phyloP scores from a whole-genome alignment of 805 yeast species.

The Debaryomyces prosopidis region DNA sequence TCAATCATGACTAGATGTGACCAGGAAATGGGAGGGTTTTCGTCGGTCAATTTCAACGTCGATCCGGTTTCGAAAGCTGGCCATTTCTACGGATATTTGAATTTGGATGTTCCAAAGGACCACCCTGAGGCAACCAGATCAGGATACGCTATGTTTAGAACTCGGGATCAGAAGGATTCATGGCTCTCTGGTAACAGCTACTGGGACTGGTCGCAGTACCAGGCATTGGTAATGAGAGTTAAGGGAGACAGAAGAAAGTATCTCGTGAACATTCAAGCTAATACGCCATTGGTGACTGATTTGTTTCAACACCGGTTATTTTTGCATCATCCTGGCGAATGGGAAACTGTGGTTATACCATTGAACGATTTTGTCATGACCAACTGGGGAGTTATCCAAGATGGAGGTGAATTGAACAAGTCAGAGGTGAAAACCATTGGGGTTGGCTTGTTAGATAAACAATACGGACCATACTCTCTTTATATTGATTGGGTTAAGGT shows the following conservation, averaged over 20 bases:
- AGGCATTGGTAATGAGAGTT: slow-evolving; percentile 67
- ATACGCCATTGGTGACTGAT: slow-evolving; percentile 75
- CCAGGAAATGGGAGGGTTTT: slow-evolving; percentile 75
- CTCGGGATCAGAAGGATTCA: slow-evolving; percentile 58
- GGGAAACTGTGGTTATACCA: slow-evolving; percentile 84
- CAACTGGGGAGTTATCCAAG: slow-evolving; percentile 68
- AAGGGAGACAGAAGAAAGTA: slow-evolving; percentile 73
- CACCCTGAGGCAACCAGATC: slow-evolving; percentile 64
- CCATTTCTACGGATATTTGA: slow-evolving; percentile 59
- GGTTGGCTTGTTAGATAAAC: slow-evolving; percentile 73
- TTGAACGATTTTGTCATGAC: slow-evolving; percentile 79
- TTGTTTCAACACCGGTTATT: slow-evolving; percentile 81
- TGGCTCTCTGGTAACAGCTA: slow-evolving; percentile 49
- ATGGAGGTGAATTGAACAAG: slow-evolving; percentile 57
- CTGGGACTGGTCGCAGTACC: slow-evolving; percentile 72
- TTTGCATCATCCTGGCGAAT: slow-evolving; percentile 65
- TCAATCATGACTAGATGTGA: slow-evolving; percentile 66
- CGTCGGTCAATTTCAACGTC: slow-evolving; percentile 57
- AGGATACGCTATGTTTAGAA: slow-evolving; percentile 86
- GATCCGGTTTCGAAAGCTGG: slow-evolving; percentile 33
- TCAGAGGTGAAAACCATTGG: slow-evolving; percentile 72
- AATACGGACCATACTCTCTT: slow-evolving; percentile 72
- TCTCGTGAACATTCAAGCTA: slow-evolving; percentile 78
- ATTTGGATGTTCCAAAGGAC: slow-evolving; percentile 62
- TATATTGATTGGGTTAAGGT: slow-evolving; percentile 74